A percentile compares a stretch with the other conserved stretches of the same genome.
Conservation (phyloP, 1,284 basidiomycete species). For the Trametes versicolor region DNA sequence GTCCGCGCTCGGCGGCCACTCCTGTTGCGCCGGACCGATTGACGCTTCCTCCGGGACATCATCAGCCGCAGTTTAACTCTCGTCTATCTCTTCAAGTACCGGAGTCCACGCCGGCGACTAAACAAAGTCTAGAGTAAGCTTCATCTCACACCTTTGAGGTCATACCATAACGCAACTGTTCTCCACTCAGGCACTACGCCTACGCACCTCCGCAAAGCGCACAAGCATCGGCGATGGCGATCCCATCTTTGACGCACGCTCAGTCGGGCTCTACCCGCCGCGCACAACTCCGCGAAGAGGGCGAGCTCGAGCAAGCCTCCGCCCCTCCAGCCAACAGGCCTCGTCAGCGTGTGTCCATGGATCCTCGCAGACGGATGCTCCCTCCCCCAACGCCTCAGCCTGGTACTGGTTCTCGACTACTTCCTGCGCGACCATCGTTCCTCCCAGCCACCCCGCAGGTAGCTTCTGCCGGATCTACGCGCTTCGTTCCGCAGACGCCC, state of each 20-base stretch:
- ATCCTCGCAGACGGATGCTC: slow-evolving; percentile 22
- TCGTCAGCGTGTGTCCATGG: slow-evolving; percentile 6
- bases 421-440: slow-evolving; percentile 27
- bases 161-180: neutral
- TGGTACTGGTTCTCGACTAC: neutral
- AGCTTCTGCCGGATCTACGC: slow-evolving; percentile 26
- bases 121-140: slow-evolving; percentile 22
- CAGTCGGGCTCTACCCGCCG: slow-evolving; percentile 37
- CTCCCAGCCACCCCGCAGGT: slow-evolving; percentile 23
- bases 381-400: slow-evolving; percentile 27
- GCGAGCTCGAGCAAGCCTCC: neutral
- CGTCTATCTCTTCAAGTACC: slow-evolving; percentile 35
- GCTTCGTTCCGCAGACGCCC: slow-evolving; percentile 31
- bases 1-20: slow-evolving; percentile 60
- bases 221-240: slow-evolving; percentile 43
- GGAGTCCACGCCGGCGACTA: neutral
- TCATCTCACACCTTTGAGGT: neutral
- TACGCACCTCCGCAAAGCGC: slow-evolving; percentile 58
- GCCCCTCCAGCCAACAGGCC: slow-evolving; percentile 9
- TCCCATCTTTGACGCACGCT: slow-evolving; percentile 37
- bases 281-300: slow-evolving; percentile 27
- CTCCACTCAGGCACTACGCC: slow-evolving; percentile 62
- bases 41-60: slow-evolving; percentile 65
- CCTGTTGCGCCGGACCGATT: slow-evolving; percentile 65
- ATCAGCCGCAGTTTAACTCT: slow-evolving; percentile 54